Evolutionary conservation across 2,329 filamentous ascomycete genomes (phyloP).

Genomic region (Penicillium sp.): DNA sequence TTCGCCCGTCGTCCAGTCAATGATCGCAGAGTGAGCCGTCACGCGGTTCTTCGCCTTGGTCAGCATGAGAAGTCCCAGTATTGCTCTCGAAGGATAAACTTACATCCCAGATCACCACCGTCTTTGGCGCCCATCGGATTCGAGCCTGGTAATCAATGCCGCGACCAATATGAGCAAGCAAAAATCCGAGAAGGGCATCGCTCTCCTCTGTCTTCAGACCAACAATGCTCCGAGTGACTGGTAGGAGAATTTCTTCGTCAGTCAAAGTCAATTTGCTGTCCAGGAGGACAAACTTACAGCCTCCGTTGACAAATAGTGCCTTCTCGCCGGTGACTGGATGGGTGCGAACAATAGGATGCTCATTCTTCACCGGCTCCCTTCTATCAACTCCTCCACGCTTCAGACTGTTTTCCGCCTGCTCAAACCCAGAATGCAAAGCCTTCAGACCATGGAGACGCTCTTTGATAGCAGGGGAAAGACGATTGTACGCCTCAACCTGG

Average conservation of each 20-base stretch:
- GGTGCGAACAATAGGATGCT: slow-evolving; percentile 68
- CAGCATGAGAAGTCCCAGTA: slow-evolving; percentile 28
- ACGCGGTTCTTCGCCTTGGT: slow-evolving; percentile 34
- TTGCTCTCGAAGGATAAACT: slow-evolving; percentile 8
- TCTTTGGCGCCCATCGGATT: slow-evolving; percentile 29
- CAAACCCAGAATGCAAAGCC: slow-evolving; percentile 75
- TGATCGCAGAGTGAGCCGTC: slow-evolving; percentile 39
- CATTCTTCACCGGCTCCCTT: slow-evolving; percentile 70
- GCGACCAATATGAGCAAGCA: slow-evolving; percentile 21
- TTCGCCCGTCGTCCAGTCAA: slow-evolving; percentile 32
- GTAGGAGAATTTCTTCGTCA: slow-evolving; percentile 23
- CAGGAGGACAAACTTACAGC: slow-evolving; percentile 14
- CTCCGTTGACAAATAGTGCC: slow-evolving; percentile 42
- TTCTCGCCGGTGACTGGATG: slow-evolving; percentile 37
- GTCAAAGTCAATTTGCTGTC: neutral
- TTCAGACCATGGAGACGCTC: slow-evolving; percentile 76
- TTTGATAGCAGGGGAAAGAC: slow-evolving; percentile 74
- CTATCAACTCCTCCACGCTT: slow-evolving; percentile 67
- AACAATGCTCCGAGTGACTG: slow-evolving; percentile 41
- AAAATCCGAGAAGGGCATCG: slow-evolving; percentile 38
- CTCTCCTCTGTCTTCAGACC: slow-evolving; percentile 48
- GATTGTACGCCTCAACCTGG: slow-evolving; percentile 74
- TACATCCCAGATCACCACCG: slow-evolving; percentile 42
- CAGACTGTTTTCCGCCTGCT: slow-evolving; percentile 70
- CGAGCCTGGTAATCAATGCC: slow-evolving; percentile 29